Evolutionary conservation across 2,329 filamentous ascomycete species (phyloP), one percentile per base, ranked within the genome.

Genomic region (Verticillium isaacii): DNA sequence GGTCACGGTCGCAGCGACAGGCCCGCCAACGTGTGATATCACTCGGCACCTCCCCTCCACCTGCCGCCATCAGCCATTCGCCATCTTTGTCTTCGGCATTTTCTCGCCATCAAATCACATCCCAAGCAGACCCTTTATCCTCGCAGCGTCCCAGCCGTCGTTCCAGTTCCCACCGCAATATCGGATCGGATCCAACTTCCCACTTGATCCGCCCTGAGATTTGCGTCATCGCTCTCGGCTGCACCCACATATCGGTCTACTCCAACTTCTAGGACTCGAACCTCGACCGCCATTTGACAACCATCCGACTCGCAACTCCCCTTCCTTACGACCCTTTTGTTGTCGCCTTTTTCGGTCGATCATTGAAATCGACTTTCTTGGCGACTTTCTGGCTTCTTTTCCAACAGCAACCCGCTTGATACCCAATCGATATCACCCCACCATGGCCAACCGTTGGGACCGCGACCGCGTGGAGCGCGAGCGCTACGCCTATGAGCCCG

Each of bases 401-500:
- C 19, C 41, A 25, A 45, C 8, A 9, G 9, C 17, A n/a, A 17
- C 39, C 29, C 29, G 29, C 57, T 56, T 62, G 58, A 62, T 61
- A 62, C 62, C 59, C 59, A 6, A 25, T 12, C 56, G 11, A 9
- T 32, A 9, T 32, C 61, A 52, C 57, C 55, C n/a, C 62, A 52
- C 36, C 60, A 66, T 66, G 65, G 65, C 64, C 39, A 74, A 74
- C 63, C 75, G 75, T 63, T 87, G 83, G 83, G 84, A 88, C 68
- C 78, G 78, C 56, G 84, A 85, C 65, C 84, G 29, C 29, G 29
- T 29, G 83, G 84, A 88, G 68, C 78, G 78, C 56, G 84, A 85
- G 65, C 84, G 84, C 65, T 80, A 83, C 68, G 66, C 71, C 39
- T 69, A 71, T 60, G 79, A 81, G 69, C 70, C 71, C 54, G 77